Conservation (phyloP, 768 basidiomycete species). For the Auricularia auricula-judae region DNA sequence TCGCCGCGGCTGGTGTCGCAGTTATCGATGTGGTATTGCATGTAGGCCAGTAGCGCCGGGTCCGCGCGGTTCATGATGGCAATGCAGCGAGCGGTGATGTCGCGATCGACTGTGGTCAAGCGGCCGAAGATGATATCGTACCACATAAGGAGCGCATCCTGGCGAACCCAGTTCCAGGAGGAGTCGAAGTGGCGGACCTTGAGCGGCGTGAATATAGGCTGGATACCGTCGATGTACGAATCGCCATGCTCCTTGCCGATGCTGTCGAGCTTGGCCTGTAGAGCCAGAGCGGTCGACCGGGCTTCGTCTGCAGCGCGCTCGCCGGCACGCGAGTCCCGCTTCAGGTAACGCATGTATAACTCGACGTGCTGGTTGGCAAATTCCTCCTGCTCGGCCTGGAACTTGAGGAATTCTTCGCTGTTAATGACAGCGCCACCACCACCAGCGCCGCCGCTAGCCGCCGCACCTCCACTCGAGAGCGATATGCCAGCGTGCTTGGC, state of each 20-base stretch:
- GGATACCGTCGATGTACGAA: constrained; percentile 84
- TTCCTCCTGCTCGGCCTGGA: constrained; percentile 85
- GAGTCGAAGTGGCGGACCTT: constrained; percentile 99
- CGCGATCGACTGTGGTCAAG: constrained; percentile 87
- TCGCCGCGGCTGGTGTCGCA: constrained; percentile 76
- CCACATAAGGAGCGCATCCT: constrained; percentile 93
- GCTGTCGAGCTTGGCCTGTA: constrained; percentile 81
- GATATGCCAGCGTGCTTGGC: constrained; percentile 84
- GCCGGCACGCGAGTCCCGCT: constrained; percentile 85
- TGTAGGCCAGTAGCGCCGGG: constrained; percentile 80
- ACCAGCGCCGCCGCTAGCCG: constrained; percentile 45
- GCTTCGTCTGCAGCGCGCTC: constrained; percentile 83
- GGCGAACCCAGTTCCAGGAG: constrained; percentile 99
- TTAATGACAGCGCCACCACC: constrained; percentile 79
- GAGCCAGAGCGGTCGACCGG: constrained; percentile 54
- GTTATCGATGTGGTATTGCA: constrained; percentile 89
- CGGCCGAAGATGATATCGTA: constrained; percentile 97
- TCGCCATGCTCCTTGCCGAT: constrained; percentile 92
- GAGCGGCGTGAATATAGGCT: constrained; percentile 86
- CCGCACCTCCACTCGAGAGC: constrained; percentile 56
- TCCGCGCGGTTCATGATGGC: constrained; percentile 97
- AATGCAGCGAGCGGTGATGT: constrained; percentile 95
- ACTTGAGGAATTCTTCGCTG: constrained; percentile 96
- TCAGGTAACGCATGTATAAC: constrained; percentile 93
- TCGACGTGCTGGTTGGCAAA: constrained; percentile 92